Base-by-base conservation (phyloP, 345 rosid genomes). In the Aquilaria yunnanensis region DNA sequence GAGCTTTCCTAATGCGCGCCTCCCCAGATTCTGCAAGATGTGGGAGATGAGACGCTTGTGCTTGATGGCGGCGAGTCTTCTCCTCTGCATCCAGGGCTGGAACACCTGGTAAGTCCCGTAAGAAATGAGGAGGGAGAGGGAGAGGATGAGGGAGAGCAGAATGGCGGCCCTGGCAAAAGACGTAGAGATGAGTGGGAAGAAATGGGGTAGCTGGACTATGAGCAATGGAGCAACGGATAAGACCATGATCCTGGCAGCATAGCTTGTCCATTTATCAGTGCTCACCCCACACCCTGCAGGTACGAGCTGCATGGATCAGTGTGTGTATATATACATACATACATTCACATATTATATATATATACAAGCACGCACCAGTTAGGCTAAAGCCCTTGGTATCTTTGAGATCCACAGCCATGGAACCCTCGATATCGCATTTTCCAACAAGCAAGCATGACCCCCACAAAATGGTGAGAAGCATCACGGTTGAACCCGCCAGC, bases 71-170 rank as follows among this genome's bases (percentile, higher is more conserved):
- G 73, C 80, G 1, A 83, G 61, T 59, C 73, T 75, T 67, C 88
- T 78, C 61, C 34, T 72, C 63, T 78, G 85, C 12, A 80, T 72
- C 81, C 81, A 74, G 13, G 85, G 88, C 71, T 78, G 85, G 56
- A 78, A 76, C 45, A 83, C 46, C 85, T 83, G 67, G 63, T 74
- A 81, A 46, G 74, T 64, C 66, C 86, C 54, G 49, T 78, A 81
- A 47, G 77, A 67, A 31, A 78, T 12, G 63, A 78, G 61, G 50
- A 74, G 56, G 8, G 54, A 54, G 12, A 74, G 23, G 2, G 86
- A 76, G 32, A 78, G 34, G 55, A 76, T 51, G 2, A 76, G 74
- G 3, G 76, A 68, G 61, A 67, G 58, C 67, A 81, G 62, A 29
- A 78, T 63, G 41, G 77, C 79, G 11, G 23, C 23, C 23, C 23